phyloP scores from a whole-genome alignment of 768 basidiomycete genomes.

The Mycena filopes region DNA sequence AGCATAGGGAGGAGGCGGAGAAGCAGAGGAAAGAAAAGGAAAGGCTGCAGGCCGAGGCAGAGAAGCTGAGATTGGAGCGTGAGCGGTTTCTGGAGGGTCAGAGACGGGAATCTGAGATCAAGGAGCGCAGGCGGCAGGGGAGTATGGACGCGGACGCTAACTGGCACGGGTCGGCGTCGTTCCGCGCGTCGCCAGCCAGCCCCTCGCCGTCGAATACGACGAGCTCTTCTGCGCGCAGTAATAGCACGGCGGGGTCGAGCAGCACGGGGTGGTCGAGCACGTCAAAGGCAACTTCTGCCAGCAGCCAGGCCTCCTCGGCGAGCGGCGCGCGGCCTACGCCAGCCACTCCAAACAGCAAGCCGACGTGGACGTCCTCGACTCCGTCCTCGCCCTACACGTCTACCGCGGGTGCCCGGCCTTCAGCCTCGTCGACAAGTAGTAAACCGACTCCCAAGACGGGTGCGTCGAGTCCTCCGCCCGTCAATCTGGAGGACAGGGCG shows the following conservation, averaged over 20 bases:
- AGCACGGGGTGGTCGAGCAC: conserved; percentile 6
- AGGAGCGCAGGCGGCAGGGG: conserved; percentile 57
- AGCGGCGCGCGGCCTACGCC: conserved; percentile 26
- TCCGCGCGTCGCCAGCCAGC: conserved; percentile 41
- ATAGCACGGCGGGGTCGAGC: conserved; percentile 19
- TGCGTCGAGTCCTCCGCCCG: conserved; percentile 38
- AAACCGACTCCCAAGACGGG: conserved; percentile 22
- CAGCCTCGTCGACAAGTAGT: conserved; percentile 16
- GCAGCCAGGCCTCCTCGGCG: conserved; percentile 42
- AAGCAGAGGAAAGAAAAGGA: too few relatives aligned
- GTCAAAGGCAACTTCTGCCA: conserved; percentile 33
- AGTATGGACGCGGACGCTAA: conserved; percentile 49
- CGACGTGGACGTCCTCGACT: conserved; percentile 8
- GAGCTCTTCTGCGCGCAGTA: conserved; percentile 26
- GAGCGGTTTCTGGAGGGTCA: conserved; percentile 53
- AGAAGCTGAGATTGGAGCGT: too few relatives aligned
- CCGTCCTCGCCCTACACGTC: conserved; percentile 10
- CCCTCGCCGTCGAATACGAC: conserved; percentile 39
- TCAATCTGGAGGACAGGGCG: conserved; percentile 64
- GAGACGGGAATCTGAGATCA: conserved; percentile 56
- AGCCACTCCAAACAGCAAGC: conserved; percentile 18
- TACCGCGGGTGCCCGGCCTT: conserved; percentile 16
- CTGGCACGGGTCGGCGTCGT: conserved; percentile 37
- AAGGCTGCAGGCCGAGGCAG: too few relatives aligned
- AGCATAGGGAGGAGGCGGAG: conserved; percentile 33